Evolutionary conservation across 2,329 filamentous ascomycete species (phyloP), one percentile per base, ranked within the genome.

Genomic region (Hypoxylon sp.): DNA sequence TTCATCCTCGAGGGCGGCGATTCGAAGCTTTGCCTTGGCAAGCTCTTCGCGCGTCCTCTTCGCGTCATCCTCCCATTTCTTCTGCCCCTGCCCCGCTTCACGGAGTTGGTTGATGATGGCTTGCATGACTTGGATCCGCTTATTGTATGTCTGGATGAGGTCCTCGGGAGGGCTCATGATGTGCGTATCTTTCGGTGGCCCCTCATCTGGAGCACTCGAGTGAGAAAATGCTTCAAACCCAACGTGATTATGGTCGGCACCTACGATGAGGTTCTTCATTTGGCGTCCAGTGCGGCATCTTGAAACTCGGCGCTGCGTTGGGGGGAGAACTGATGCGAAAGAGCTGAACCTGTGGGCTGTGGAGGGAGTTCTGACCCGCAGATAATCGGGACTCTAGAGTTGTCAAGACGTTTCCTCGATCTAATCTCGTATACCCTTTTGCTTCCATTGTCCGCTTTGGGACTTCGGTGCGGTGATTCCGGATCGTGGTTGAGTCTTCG

Each of bases 341-440:
- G 31, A 70, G 51, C 19, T 70, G 67, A 33, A 70, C 54, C 3
- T 63, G 59, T 3, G 67, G 67, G 8, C 55, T 59, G 47, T 51
- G 22, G 9, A 35, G 17, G 3, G 47, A 29, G 8, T 3, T 39
- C 8, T 60, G 33, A 11, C 31, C 39, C 29, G 42, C 31, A 9
- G 63, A 56, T 29, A 70, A 53, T 22, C 59, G 63, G 6, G 63
- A 48, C 37, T 70, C 63, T 24, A 66, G 42, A 13, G 63, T 46
- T 47, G 37, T 22, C 14, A 70, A 19, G n/a, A 70, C 33, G 17
- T 22, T 53, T 11, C 24, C 24, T 11, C 67, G 63, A 46, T 66
- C 67, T 44, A 66, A n/a, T 46, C 22, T 42, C 24, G 59, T 66
- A 31, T 61, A 70, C 22, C 51, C 37, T 19, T 19, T 63, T 6